Evolutionary conservation across 345 rosid species (phyloP), one percentile per base, ranked within the genome.

Genomic region (Moringa oleifera): DNA sequence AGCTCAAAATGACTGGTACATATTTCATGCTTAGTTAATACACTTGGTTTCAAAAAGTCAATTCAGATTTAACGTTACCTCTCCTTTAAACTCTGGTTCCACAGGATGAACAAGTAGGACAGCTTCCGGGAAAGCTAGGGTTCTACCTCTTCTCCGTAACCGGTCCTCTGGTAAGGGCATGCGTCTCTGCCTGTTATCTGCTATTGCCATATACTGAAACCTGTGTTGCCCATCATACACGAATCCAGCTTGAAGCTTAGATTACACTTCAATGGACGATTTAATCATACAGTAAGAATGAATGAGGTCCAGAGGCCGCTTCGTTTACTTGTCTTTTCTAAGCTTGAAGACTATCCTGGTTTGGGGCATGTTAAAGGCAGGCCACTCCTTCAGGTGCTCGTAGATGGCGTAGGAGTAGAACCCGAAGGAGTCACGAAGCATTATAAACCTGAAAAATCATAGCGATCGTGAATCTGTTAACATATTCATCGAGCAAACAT

Each of bases 131-230:
- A 50, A 65, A 19, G 87, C 95, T 61, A 89, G 71, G 18, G 82
- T 68, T 67, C 75, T 72, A 12, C 95, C 85, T 65, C 85, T 68
- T 7, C 25, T 16, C 0, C 84, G 82, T 55, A 62, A 62, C 60
- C 91, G 78, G 75, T 92, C 98, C n/a, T 81, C 88, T 0, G 95
- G 91, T 19, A 79, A 71, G 0, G 98, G 98, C 98, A 92, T 89
- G 50, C 16, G 67, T 63, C 95, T 80, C 66, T 81, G 94, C 33
- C 94, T 78, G 28, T 89, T 61, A 59, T 85, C 97, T 10, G 83
- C 79, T 37, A 85, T 71, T 12, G 56, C 88, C 97, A 92, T 87
- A 68, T 80, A 89, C 55, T 79, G 82, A 67, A 92, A 89, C 70
- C 98, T 92, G 33, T 25, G 6, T 20, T 23, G 6, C n/a, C n/a